Base-by-base conservation (phyloP, 768 basidiomycete species). In the Suillus lakei region DNA sequence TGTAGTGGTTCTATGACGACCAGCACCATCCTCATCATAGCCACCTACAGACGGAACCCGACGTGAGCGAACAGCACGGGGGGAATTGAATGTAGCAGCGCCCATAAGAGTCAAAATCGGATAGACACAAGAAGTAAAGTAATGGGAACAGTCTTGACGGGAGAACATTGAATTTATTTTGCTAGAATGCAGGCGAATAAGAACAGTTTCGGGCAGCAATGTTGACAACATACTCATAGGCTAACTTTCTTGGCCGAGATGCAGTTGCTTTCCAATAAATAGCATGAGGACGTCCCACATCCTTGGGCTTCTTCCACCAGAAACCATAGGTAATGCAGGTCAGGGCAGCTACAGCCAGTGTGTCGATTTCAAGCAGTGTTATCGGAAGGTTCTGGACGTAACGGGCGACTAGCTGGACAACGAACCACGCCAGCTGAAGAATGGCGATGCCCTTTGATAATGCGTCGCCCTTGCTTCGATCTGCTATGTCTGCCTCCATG, bases 231-330 rank as follows among this genome's bases (percentile, higher is more conserved):
- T 53, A 53, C 51, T 32, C 18, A 10, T 53, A 32, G 51, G 9
- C 8, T 4, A 53, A 21, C 5, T 21, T 9, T 8, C 3, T 32
- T 2, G 51, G 51, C 9, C 16, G 28, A 48, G 43, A n/a, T 63
- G 12, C 28, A 12, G 13, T 18, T 28, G 16, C 18, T 16, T 60
- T 44, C 41, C 38, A 59, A 34, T 64, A 12, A 18, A 58, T 51
- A 46, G 34, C n/a, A 39, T 53, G 26, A n/a, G 70, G 74, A 9
- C 64, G 65, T 10, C 66, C 67, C 0, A 81, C 76, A 61, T 78
- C 76, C 15, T 76, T 71, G 1, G 81, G 82, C 69, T 83, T 83
- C 23, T 74, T 43, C 80, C 77, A 81, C 81, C 82, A 82, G 1
- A 78, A 61, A 1, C 60, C 38, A 64, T 79, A 82, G 18, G 73